Evolutionary conservation across 345 rosid species (phyloP).

Genomic region (Hirschfeldia incana): DNA sequence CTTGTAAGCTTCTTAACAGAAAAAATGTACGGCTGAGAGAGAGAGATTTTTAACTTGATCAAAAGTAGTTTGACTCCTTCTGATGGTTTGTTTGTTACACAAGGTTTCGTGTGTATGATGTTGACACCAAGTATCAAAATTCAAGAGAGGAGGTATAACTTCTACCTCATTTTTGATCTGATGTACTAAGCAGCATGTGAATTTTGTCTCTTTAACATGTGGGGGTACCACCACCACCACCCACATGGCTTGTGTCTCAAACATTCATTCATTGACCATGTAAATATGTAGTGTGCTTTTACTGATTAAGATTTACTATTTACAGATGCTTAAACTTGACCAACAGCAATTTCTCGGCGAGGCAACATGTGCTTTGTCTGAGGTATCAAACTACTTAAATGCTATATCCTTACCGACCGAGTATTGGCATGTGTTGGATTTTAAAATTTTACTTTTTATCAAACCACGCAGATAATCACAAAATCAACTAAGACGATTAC

Average conservation of each 20-base stretch:
- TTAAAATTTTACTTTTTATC: constrained; percentile 6
- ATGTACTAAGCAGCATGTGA: neutral
- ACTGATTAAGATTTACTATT: constrained; percentile 25
- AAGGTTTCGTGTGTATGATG: constrained; percentile 74
- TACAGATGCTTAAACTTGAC: constrained; percentile 57
- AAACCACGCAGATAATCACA: constrained; percentile 62
- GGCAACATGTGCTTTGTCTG: constrained; percentile 68
- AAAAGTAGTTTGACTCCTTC: constrained; percentile 1
- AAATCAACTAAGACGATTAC: constrained; percentile 51
- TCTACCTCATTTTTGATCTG: constrained; percentile 1
- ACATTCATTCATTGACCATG: neutral
- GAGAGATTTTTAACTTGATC: neutral
- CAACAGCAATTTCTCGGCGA: constrained; percentile 81
- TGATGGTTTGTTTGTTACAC: constrained; percentile 15
- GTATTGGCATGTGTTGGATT: constrained; percentile 9
- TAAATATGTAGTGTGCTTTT: constrained; percentile 2
- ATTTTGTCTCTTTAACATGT: neutral
- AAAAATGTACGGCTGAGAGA: neutral
- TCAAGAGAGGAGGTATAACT: constrained; percentile 56
- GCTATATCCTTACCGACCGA: neutral
- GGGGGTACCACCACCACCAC: neutral
- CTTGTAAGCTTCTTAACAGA: constrained; percentile 49
- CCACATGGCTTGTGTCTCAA: neutral
- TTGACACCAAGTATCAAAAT: constrained; percentile 70
- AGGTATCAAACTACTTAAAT: constrained; percentile 38